Conservation (phyloP, 202 grass and related monocot genomes). For the Saccharum hybrid region DNA sequence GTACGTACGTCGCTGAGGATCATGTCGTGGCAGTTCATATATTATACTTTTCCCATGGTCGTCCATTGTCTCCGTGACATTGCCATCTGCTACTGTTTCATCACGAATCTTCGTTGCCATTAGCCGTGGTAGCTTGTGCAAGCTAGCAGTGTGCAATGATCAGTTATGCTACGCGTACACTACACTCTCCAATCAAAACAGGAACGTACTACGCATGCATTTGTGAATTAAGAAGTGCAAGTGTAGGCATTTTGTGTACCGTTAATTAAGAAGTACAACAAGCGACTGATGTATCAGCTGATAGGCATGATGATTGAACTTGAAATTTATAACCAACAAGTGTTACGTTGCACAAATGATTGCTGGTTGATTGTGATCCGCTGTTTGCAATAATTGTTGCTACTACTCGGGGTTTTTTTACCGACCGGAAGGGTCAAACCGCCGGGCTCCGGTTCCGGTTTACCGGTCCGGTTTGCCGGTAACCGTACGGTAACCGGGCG, state of each 20-base stretch:
- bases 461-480: no score
- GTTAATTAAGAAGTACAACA: background rate
- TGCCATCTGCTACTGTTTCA: background rate
- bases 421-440: no score
- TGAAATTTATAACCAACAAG: background rate
- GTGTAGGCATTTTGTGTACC: background rate
- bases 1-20: conserved; percentile 10
- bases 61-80: no score
- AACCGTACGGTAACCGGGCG: no score
- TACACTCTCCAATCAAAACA: background rate
- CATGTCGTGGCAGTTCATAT: background rate
- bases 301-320: background rate
- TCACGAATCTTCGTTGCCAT: conserved; percentile 6
- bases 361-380: conserved; percentile 10
- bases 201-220: background rate
- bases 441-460: no score
- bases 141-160: background rate
- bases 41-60: no score
- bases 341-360: conserved; percentile 21
- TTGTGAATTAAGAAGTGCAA: background rate
- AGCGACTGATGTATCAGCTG: background rate
- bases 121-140: background rate
- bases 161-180: background rate
- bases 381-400: conserved; percentile 20
- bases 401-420: no score